A percentile compares a stretch with the other conserved stretches of the same genome.
These are phyloP conservation scores for Prinsepia uniflora DNA, from an alignment of 306 rosid species.

Conservation along the genomic window DNA sequence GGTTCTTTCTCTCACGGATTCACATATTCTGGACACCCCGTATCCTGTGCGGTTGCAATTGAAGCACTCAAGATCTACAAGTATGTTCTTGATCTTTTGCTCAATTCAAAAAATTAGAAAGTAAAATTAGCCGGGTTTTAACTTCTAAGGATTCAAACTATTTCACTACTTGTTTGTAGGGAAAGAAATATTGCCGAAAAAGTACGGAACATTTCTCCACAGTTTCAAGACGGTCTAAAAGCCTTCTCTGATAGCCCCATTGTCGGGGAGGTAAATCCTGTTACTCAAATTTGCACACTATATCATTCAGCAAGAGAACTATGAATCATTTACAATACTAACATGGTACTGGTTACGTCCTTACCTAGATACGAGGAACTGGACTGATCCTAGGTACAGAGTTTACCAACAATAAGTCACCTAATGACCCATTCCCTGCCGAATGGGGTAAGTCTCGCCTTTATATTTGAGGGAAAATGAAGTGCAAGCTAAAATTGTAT, in stretches of 20 bases:
- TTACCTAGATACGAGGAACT: conserved; percentile 79
- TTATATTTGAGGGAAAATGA: neutral
- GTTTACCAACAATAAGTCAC: conserved; percentile 83
- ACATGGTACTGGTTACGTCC: conserved; percentile 8
- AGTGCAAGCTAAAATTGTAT: neutral
- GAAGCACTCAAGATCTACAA: conserved; percentile 88
- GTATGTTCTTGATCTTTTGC: conserved; percentile 40
- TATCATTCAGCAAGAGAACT: conserved; percentile 17
- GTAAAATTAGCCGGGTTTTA: neutral
- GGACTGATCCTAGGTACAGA: conserved; percentile 80
- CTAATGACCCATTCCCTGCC: conserved; percentile 78
- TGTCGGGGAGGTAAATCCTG: conserved; percentile 71
- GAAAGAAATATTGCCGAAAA: conserved; percentile 66
- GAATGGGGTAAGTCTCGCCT: conserved; percentile 75
- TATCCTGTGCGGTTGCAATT: conserved; percentile 82
- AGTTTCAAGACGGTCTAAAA: conserved; percentile 82
- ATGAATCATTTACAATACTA: neutral
- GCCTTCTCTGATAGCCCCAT: conserved; percentile 76
- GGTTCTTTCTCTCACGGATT: conserved; percentile 80
- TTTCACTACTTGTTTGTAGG: conserved; percentile 38
- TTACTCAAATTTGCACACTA: conserved; percentile 16
- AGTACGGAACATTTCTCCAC: conserved; percentile 56
- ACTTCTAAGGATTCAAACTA: neutral
- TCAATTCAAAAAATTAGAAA: conserved; percentile 1
- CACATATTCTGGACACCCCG: conserved; percentile 93